phyloP scores from a whole-genome alignment of 2,329 filamentous ascomycete genomes.

The Hypoxylon sp. region DNA sequence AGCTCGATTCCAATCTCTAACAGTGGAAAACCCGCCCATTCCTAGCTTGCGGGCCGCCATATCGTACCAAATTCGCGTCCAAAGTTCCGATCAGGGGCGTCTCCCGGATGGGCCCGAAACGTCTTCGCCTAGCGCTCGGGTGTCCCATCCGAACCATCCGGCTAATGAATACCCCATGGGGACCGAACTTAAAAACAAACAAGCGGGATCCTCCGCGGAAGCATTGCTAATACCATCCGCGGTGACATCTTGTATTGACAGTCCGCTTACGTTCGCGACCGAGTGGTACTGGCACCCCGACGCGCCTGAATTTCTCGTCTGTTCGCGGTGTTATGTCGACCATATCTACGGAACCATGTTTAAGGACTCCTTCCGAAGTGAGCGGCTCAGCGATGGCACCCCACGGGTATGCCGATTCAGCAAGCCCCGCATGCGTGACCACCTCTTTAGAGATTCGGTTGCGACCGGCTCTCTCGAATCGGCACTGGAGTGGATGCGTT shows the following conservation, averaged over 20 bases:
- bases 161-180: background rate
- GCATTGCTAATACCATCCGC: conserved; percentile 37
- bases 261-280: conserved; percentile 50
- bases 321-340: conserved; percentile 60
- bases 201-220: conserved; percentile 7
- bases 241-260: conserved; percentile 53
- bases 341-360: conserved; percentile 55
- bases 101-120: background rate
- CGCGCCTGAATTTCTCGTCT: conserved; percentile 57
- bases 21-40: conserved; percentile 1
- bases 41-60: background rate
- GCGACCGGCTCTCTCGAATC: conserved; percentile 47
- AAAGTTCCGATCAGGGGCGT: background rate
- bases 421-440: conserved; percentile 54
- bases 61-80: background rate
- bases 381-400: conserved; percentile 45
- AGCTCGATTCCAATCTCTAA: conserved; percentile 24
- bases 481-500: conserved; percentile 52
- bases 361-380: conserved; percentile 49
- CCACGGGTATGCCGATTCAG: conserved; percentile 52
- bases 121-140: background rate
- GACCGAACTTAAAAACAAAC: background rate
- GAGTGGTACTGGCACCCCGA: conserved; percentile 58
- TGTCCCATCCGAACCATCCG: background rate
- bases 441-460: conserved; percentile 55